Base-by-base conservation (phyloP, 1,284 basidiomycete species). In the Hymenochaete sp. region DNA sequence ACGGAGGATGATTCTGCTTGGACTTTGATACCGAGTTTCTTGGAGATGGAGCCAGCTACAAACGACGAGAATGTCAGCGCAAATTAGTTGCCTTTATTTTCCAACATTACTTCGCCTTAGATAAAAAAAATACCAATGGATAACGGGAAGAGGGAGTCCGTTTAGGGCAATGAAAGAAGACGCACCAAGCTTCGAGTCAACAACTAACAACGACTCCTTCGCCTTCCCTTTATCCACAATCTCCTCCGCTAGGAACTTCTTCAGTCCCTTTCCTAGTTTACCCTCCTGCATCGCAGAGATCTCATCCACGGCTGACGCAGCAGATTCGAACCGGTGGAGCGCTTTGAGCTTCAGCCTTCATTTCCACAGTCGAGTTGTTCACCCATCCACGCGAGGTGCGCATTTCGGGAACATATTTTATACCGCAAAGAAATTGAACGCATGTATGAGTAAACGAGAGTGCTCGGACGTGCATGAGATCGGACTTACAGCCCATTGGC, bases 251-350 rank as follows among this genome's bases (percentile, higher is more conserved):
- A 98, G 67, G 72, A 98, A 98, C 61, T 95, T 83, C 68, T 95
- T 95, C 55, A 98, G 70, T 4, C 83, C 81, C 65, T 96, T 96
- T 44, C 89, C 89, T 42, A 98, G 65, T 68, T 96, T 93, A 53
- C 93, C 93, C 44, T 86, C 84, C 62, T 95, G 91, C 38, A 98
- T 68, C 10, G 93, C 82, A 25, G 91, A 89, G 57, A 98, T 83
- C 62, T 98, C 95, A 67, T 98, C 93, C n/a, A 98, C 95, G n/a
- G 96, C 95, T 18, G 85, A 83, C 22, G 91, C 96, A 8, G 95
- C 98, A 38, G 92, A 95, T 28, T 87, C 87, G 67, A 98, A 98
- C 45, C 92, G 87, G 69, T 98, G 95, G 48, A 98, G 75, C 33
- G 92, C 90, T 63, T 95, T 91, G 48, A 98, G 72, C 68, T 97